Evolutionary conservation across 805 yeast species (phyloP).

Genomic region (Kazachstania africana): DNA sequence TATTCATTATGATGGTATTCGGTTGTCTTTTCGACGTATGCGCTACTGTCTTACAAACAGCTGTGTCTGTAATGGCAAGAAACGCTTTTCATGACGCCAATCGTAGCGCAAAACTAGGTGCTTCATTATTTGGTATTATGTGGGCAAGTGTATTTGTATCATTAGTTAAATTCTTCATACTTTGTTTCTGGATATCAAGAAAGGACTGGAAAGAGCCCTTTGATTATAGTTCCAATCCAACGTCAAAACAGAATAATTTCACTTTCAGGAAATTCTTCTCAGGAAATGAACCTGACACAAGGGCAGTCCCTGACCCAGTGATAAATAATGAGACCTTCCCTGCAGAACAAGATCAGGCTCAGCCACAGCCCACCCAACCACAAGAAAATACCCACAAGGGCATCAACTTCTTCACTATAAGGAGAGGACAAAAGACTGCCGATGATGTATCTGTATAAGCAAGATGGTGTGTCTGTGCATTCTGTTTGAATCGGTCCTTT

Average conservation of each 20-base stretch:
- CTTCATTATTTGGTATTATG: slow-evolving; percentile 44
- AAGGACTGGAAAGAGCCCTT: not conserved
- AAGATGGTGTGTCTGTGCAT: no score
- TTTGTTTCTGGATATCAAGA: slow-evolving; percentile 1
- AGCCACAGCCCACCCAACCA: slow-evolving; percentile 7
- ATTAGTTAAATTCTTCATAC: slow-evolving; percentile 6
- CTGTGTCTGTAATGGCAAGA: slow-evolving; percentile 64
- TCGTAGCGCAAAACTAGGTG: slow-evolving; percentile 39
- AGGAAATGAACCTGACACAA: slow-evolving; percentile 3
- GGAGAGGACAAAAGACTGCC: slow-evolving; percentile 32
- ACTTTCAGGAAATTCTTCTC: slow-evolving; percentile 6
- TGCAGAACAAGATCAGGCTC: not conserved
- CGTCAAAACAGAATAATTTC: slow-evolving; percentile 3
- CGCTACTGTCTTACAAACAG: slow-evolving; percentile 64
- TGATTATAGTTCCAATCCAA: not conserved
- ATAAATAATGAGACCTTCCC: not conserved
- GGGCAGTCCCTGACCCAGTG: slow-evolving; percentile 4
- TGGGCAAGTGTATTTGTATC: slow-evolving; percentile 56
- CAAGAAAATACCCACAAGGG: slow-evolving; percentile 31
- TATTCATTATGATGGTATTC: slow-evolving; percentile 37
- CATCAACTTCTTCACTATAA: slow-evolving; percentile 65
- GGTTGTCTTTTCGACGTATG: slow-evolving; percentile 46
- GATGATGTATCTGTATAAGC: slow-evolving; percentile 7
- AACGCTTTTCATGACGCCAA: slow-evolving; percentile 47
- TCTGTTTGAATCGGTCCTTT: not conserved